Percentiles rank a stretch among this genome's conserved stretches.
These are phyloP conservation scores for Malus sieversii DNA, from an alignment of 306 rosid species.

Conservation along the genomic window DNA sequence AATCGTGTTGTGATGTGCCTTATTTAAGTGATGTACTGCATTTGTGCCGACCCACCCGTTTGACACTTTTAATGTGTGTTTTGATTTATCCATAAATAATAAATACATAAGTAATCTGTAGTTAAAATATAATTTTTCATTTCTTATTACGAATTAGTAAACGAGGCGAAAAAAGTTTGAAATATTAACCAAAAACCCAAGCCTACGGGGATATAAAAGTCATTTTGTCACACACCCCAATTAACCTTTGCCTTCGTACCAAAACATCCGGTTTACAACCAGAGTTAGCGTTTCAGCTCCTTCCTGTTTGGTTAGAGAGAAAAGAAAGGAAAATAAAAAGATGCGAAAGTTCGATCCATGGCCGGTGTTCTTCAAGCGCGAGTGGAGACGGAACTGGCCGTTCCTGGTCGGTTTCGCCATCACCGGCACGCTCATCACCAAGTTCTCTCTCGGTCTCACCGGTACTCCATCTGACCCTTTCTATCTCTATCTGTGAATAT, in stretches of 20 bases:
- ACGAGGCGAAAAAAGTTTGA: no score
- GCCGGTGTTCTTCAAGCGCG: constrained; percentile 56
- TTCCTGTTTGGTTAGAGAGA: not conserved
- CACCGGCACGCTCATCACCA: constrained; percentile 43
- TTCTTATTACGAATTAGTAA: no score
- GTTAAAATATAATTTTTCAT: no score
- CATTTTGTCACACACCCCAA: no score
- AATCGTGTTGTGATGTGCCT: rapidly evolving
- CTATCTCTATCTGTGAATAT: not conserved
- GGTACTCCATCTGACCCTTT: constrained; percentile 16
- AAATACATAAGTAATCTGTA: no score
- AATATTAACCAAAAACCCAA: no score
- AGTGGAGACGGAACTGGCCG: constrained; percentile 59
- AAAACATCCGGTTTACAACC: not conserved
- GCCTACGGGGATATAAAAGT: no score
- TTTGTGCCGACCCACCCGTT: no score
- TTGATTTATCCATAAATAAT: no score
- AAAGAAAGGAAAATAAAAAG: not conserved
- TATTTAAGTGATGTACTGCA: no score
- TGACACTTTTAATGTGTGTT: no score
- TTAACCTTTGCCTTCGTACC: not conserved
- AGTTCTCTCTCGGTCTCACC: constrained; percentile 39
- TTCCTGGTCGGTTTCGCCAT: constrained; percentile 56
- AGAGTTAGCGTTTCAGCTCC: not conserved
- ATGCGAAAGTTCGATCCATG: constrained; percentile 57